Conservation (phyloP, 2,329 filamentous ascomycete genomes). For the Zelopaecilomyces penicillatus region DNA sequence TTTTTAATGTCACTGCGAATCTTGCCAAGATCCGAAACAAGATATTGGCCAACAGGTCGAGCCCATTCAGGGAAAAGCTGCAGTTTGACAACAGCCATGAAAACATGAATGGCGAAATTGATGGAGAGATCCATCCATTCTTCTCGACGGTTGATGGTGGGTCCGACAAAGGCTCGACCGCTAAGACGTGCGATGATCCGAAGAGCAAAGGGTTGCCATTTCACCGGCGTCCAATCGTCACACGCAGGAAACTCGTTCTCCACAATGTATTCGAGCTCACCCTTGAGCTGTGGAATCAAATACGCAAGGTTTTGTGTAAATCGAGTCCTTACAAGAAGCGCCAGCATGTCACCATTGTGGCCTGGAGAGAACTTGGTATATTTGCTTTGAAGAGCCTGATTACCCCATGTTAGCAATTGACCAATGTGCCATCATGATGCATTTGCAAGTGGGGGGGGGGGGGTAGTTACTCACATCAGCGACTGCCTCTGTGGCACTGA, state of each 20-base stretch:
- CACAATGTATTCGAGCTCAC: constrained; percentile 38
- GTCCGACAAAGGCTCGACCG: constrained; percentile 44
- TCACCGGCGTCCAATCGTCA: constrained; percentile 46
- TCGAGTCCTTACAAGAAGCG: constrained; percentile 36
- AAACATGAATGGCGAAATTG: constrained; percentile 41
- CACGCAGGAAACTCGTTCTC: constrained; percentile 41
- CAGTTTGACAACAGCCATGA: constrained; percentile 40
- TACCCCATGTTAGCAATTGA: neutral
- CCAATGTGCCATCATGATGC: neutral
- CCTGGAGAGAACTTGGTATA: constrained; percentile 43
- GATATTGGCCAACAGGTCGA: constrained; percentile 36
- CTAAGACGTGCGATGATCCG: constrained; percentile 45
- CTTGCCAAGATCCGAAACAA: constrained; percentile 38
- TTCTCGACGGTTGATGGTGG: constrained; percentile 40
- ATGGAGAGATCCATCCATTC: constrained; percentile 46
- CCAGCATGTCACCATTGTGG: constrained; percentile 36
- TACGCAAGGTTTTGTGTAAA: constrained; percentile 39
- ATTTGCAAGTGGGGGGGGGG: neutral
- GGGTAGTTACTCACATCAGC: constrained; percentile 29
- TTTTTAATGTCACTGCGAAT: constrained; percentile 34
- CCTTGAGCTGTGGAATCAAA: constrained; percentile 36
- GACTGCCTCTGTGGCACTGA: constrained; percentile 41
- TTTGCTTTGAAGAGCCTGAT: constrained; percentile 39
- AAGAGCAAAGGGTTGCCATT: constrained; percentile 43
- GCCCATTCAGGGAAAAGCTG: constrained; percentile 44